These are phyloP conservation scores for Mucor saturninus DNA, from an alignment of 371 early-diverging fungal genomes.

Conservation along the genomic window DNA sequence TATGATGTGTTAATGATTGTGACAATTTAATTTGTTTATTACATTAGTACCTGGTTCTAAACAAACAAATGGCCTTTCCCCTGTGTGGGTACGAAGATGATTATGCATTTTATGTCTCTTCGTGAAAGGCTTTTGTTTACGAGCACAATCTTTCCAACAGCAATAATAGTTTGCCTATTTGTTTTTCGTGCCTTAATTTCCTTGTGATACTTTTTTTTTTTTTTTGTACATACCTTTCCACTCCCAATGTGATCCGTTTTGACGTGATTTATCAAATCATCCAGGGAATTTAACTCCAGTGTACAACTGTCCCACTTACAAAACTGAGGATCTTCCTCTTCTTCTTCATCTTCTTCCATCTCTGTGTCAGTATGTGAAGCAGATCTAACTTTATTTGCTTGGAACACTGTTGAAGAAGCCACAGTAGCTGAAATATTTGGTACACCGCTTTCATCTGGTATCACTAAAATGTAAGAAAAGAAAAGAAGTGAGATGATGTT, in stretches of 20 bases:
- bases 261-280: conserved; percentile 61
- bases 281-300: conserved; percentile 46
- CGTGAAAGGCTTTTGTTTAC: conserved; percentile 72
- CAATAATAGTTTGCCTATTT: conserved; percentile 70
- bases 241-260: conserved; percentile 68
- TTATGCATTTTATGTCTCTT: conserved; percentile 85
- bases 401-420: background rate
- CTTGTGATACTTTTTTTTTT: background rate
- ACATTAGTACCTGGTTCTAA: conserved; percentile 27
- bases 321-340: conserved; percentile 31
- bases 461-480: conserved; percentile 6
- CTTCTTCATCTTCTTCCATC: conserved; percentile 30
- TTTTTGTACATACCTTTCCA: conserved; percentile 51
- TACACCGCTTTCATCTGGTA: conserved; percentile 21
- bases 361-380: conserved; percentile 22
- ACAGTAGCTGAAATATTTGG: background rate
- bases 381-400: conserved; percentile 22
- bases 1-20: conserved; percentile 2
- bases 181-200: background rate
- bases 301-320: conserved; percentile 66
- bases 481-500: background rate
- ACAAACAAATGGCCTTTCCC: conserved; percentile 65
- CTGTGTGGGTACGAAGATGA: conserved; percentile 84
- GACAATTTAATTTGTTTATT: background rate
- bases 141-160: conserved; percentile 75